Evolutionary conservation across 208 protist genomes (phyloP).

Genomic region (Phytomonas francai): DNA sequence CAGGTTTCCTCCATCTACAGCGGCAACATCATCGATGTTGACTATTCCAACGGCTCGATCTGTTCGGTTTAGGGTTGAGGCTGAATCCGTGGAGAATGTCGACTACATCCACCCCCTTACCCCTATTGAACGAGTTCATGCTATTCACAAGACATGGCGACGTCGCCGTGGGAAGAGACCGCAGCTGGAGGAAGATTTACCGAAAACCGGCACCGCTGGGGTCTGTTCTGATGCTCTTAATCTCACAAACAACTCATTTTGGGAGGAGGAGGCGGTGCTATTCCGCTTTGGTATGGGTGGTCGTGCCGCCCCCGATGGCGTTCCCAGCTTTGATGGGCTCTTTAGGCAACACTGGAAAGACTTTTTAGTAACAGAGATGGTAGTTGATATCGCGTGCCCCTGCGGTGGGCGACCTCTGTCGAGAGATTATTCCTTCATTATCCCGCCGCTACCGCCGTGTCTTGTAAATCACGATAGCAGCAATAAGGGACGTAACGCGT

Average conservation of each 20-base stretch:
- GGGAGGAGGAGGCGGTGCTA: conserved; percentile 46
- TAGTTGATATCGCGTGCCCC: conserved; percentile 33
- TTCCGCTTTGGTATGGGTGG: conserved; percentile 74
- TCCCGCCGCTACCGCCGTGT: conserved; percentile 37
- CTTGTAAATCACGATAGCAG: conserved; percentile 5
- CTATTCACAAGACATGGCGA: neutral
- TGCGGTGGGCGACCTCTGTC: conserved; percentile 28
- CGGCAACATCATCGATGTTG: neutral
- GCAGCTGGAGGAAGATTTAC: conserved; percentile 9
- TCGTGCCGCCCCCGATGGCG: conserved; percentile 21
- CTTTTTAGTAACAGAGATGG: conserved; percentile 77
- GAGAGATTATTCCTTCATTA: conserved; percentile 27
- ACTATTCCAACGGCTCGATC: neutral
- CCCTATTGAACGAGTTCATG: neutral
- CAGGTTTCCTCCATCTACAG: neutral
- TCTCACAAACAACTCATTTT: conserved; percentile 34
- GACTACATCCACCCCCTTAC: neutral
- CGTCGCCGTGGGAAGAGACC: neutral
- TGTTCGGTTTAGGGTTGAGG: neutral
- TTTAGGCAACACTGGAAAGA: conserved; percentile 75
- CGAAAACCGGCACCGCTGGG: conserved; percentile 9
- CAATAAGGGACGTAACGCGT: neutral
- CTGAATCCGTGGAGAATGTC: neutral
- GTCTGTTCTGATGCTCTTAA: conserved; percentile 14
- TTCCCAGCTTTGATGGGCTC: conserved; percentile 42